Evolutionary conservation across 352 stramenopile species (phyloP).

Genomic region (Albugo candida): DNA sequence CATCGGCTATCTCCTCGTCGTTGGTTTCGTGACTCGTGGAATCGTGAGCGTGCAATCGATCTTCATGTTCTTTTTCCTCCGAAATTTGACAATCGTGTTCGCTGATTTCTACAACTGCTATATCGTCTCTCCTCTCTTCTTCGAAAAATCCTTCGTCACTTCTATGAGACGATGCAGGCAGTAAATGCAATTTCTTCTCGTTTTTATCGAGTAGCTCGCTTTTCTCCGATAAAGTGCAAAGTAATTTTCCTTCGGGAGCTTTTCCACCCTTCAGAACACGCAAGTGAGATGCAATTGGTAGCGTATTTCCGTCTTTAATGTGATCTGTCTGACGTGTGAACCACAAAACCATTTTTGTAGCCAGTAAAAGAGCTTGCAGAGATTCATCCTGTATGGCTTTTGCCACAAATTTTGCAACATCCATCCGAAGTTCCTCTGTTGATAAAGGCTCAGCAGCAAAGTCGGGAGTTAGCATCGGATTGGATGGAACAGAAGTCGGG

Average conservation of each 20-base stretch:
- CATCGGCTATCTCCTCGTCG: slow-evolving; percentile 53
- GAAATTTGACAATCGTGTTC: slow-evolving; percentile 5
- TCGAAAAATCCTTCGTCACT: slow-evolving; percentile 15
- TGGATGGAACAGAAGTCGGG: background rate
- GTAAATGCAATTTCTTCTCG: background rate
- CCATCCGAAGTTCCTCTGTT: slow-evolving; percentile 29
- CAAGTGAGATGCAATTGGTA: slow-evolving; percentile 37
- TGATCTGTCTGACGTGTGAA: slow-evolving; percentile 5
- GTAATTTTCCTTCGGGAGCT: slow-evolving; percentile 22
- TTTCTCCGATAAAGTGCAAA: no score
- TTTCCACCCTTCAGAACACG: slow-evolving; percentile 51
- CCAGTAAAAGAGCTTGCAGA: slow-evolving; percentile 51
- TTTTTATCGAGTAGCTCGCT: background rate
- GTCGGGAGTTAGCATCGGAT: slow-evolving; percentile 46
- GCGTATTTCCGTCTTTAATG: background rate
- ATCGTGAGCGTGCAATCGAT: slow-evolving; percentile 23
- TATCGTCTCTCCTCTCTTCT: slow-evolving; percentile 16
- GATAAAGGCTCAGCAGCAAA: slow-evolving; percentile 32
- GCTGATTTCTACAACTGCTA: slow-evolving; percentile 3
- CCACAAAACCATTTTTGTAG: slow-evolving; percentile 40
- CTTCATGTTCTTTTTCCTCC: slow-evolving; percentile 34
- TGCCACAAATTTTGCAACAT: slow-evolving; percentile 57
- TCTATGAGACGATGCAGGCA: slow-evolving; percentile 7
- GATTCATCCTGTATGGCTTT: slow-evolving; percentile 56
- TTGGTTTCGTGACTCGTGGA: slow-evolving; percentile 12